Evolutionary conservation across 441 rosid genomes (phyloP).

Genomic region (Erodium trifolium): DNA sequence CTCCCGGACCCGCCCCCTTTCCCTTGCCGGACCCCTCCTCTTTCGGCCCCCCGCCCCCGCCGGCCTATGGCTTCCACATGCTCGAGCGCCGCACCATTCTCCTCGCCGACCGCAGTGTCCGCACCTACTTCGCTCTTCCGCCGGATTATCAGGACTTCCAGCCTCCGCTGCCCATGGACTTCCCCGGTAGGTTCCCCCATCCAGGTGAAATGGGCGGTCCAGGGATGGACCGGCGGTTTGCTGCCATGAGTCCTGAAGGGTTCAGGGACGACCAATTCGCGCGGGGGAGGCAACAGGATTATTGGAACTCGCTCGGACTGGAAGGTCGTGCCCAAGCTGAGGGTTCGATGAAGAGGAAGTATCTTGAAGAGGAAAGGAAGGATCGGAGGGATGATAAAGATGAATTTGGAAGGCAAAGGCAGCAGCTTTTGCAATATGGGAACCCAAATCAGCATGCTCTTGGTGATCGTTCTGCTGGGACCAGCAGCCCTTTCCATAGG

Average conservation of each 20-base stretch:
- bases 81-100: conserved; percentile 76
- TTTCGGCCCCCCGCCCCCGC: conserved; percentile 48
- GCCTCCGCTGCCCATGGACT: conserved; percentile 6
- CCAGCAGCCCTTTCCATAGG: conserved; percentile 30
- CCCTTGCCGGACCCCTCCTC: no score
- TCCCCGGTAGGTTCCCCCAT: no score
- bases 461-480: not conserved
- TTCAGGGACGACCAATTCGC: no score
- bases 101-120: conserved; percentile 84
- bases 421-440: conserved; percentile 30
- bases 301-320: no score
- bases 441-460: conserved; percentile 31
- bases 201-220: no score
- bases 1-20: not conserved
- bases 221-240: not conserved
- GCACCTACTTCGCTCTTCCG: conserved; percentile 92
- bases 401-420: conserved; percentile 36
- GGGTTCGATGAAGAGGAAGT: conserved; percentile 33
- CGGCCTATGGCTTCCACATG: conserved; percentile 89
- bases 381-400: conserved; percentile 31
- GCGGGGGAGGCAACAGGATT: no score
- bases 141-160: conserved; percentile 73
- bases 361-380: conserved; percentile 22
- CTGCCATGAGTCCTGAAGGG: not conserved
- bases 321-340: no score